phyloP scores from a whole-genome alignment of 148 eudicot species.

The Agrostemma githago region DNA sequence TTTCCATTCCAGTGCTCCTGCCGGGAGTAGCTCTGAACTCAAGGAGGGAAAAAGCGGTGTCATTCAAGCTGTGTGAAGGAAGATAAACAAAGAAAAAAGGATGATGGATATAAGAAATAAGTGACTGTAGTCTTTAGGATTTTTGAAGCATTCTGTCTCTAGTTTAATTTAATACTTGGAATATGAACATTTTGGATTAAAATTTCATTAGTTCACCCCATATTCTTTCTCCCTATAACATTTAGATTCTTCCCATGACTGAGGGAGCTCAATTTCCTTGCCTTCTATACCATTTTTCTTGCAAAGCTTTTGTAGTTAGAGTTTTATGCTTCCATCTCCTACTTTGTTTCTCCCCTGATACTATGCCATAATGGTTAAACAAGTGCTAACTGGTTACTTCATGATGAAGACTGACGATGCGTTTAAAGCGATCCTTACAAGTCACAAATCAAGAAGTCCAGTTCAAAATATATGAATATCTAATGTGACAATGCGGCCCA shows the following conservation, averaged over 20 bases:
- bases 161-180: neutral
- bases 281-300: conserved; percentile 8
- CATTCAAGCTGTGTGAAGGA: conserved; percentile 35
- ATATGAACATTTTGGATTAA: conserved; percentile 10
- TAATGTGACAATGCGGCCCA: too few relatives aligned
- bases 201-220: conserved; percentile 15
- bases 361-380: too few relatives aligned
- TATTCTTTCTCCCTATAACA: conserved; percentile 27
- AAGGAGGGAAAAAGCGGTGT: conserved; percentile 38
- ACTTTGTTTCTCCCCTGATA: too few relatives aligned
- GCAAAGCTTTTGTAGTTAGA: neutral
- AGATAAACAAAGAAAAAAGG: neutral
- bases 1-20: conserved; percentile 57
- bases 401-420: too few relatives aligned
- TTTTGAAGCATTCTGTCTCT: conserved; percentile 11
- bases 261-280: conserved; percentile 14
- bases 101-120: conserved; percentile 18
- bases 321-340: neutral
- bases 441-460: too few relatives aligned
- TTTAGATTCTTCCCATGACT: conserved; percentile 11
- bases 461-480: too few relatives aligned
- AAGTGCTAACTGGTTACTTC: too few relatives aligned
- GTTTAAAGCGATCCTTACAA: too few relatives aligned
- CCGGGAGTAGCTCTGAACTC: conserved; percentile 28
- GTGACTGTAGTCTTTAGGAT: conserved; percentile 15